phyloP scores from a whole-genome alignment of 768 basidiomycete species.

The Tulasnella sp. region DNA sequence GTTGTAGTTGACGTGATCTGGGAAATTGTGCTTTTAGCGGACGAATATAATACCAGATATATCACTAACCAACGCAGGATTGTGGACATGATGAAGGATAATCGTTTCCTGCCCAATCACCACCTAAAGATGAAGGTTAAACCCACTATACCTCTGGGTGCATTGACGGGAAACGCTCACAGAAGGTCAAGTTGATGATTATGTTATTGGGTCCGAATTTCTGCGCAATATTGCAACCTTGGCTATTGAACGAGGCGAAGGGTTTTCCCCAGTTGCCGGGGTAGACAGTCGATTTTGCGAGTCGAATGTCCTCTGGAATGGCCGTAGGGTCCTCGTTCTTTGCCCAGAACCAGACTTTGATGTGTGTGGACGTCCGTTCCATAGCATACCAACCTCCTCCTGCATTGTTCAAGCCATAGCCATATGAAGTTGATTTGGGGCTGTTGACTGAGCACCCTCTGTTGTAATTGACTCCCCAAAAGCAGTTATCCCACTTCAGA shows the following conservation, averaged over 20 bases:
- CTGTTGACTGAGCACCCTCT: neutral
- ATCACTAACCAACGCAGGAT: slow-evolving; percentile 16
- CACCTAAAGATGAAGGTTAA: slow-evolving; percentile 18
- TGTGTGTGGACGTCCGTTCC: slow-evolving; percentile 1
- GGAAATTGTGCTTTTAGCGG: slow-evolving; percentile 13
- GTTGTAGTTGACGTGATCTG: slow-evolving; percentile 40
- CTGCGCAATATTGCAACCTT: slow-evolving; percentile 15
- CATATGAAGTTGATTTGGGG: neutral
- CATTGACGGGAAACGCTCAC: slow-evolving; percentile 13
- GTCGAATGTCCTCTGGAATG: slow-evolving; percentile 17
- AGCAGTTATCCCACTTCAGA: neutral
- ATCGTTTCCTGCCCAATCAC: slow-evolving; percentile 12
- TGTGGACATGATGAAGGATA: slow-evolving; percentile 15
- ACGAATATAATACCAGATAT: neutral
- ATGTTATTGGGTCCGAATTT: slow-evolving; percentile 18
- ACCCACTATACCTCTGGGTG: slow-evolving; percentile 24
- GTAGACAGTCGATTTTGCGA: slow-evolving; percentile 4
- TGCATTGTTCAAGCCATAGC: neutral
- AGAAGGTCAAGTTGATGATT: slow-evolving; percentile 19
- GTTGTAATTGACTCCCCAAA: neutral
- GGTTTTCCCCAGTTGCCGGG: slow-evolving; percentile 14
- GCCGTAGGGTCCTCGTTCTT: too few species aligned
- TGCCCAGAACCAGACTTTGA: too few species aligned
- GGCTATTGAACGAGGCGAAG: slow-evolving; percentile 10
- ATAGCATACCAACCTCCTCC: slow-evolving; percentile 9